These are phyloP conservation scores for Pseudogymnoascus sp. DNA, from an alignment of 2,329 filamentous ascomycete genomes.

Conservation along the genomic window DNA sequence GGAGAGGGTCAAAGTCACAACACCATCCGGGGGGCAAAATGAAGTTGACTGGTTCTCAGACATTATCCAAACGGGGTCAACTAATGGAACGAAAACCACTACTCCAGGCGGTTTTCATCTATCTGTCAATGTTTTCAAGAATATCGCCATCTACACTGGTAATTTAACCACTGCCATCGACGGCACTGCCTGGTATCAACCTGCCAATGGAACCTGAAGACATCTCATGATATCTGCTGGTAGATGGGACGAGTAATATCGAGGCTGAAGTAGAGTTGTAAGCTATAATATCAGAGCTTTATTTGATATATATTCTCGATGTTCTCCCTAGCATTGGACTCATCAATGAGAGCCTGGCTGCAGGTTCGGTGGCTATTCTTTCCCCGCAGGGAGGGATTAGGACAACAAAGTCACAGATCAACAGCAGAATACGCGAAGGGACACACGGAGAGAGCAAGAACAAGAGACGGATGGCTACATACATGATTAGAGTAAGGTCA, in stretches of 20 bases:
- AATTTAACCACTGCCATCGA: slow-evolving; percentile 28
- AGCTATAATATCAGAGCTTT: neutral
- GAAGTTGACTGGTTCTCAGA: slow-evolving; percentile 35
- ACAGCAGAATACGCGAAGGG: neutral
- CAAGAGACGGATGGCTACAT: neutral
- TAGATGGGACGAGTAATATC: neutral
- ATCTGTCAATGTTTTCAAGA: slow-evolving; percentile 32
- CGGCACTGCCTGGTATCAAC: slow-evolving; percentile 33
- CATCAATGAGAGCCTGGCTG: too few species aligned
- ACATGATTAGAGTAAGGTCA: neutral
- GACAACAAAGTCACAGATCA: neutral
- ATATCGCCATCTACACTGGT: slow-evolving; percentile 36
- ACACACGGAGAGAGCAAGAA: neutral
- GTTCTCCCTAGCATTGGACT: neutral
- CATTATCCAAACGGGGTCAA: slow-evolving; percentile 28
- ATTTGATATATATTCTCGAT: neutral
- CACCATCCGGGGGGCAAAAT: slow-evolving; percentile 22
- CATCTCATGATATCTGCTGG: neutral
- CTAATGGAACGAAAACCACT: slow-evolving; percentile 32
- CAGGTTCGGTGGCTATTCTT: too few species aligned
- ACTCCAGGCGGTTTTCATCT: slow-evolving; percentile 34
- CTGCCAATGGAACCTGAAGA: slow-evolving; percentile 26
- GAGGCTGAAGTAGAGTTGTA: neutral
- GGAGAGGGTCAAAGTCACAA: slow-evolving; percentile 29
- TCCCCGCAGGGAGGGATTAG: neutral